Conservation (phyloP, 1,284 basidiomycete genomes). For the Hymenochaete sp. region DNA sequence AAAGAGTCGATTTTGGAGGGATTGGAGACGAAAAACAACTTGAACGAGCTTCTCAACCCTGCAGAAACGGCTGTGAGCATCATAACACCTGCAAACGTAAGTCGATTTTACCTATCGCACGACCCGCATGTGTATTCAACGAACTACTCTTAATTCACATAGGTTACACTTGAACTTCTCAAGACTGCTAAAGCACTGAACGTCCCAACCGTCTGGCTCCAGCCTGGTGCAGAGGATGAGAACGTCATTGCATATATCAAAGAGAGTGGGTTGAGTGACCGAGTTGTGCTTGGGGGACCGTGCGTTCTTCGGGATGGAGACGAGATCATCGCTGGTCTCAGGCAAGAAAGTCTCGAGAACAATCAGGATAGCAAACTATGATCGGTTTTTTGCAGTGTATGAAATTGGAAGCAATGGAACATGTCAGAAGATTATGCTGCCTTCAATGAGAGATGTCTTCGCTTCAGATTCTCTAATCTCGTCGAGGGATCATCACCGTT, state of each 20-base stretch:
- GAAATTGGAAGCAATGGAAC: too few species aligned
- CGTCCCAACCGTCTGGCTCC: slow-evolving; percentile 72
- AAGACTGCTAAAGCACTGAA: slow-evolving; percentile 53
- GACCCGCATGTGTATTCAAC: neutral
- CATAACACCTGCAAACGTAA: slow-evolving; percentile 64
- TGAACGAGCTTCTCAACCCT: slow-evolving; percentile 55
- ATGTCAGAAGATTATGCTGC: too few species aligned
- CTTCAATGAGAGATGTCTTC: too few species aligned
- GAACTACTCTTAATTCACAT: slow-evolving; percentile 4
- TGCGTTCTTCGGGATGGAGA: slow-evolving; percentile 72
- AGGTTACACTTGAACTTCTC: slow-evolving; percentile 62
- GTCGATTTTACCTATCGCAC: slow-evolving; percentile 5
- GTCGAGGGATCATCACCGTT: slow-evolving; percentile 55
- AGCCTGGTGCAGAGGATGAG: slow-evolving; percentile 73
- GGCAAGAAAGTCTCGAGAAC: too few species aligned
- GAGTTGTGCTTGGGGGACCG: slow-evolving; percentile 64
- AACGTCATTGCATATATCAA: slow-evolving; percentile 42
- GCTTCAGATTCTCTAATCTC: slow-evolving; percentile 45
- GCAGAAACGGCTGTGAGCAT: slow-evolving; percentile 69
- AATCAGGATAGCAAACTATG: too few species aligned
- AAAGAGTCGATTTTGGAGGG: slow-evolving; percentile 61
- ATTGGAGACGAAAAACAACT: slow-evolving; percentile 39
- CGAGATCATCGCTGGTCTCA: slow-evolving; percentile 31
- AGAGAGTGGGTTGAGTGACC: slow-evolving; percentile 46
- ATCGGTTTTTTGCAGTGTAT: too few species aligned